phyloP scores from a whole-genome alignment of 176 grass and related monocot genomes.

The Eragrostis nindensis region DNA sequence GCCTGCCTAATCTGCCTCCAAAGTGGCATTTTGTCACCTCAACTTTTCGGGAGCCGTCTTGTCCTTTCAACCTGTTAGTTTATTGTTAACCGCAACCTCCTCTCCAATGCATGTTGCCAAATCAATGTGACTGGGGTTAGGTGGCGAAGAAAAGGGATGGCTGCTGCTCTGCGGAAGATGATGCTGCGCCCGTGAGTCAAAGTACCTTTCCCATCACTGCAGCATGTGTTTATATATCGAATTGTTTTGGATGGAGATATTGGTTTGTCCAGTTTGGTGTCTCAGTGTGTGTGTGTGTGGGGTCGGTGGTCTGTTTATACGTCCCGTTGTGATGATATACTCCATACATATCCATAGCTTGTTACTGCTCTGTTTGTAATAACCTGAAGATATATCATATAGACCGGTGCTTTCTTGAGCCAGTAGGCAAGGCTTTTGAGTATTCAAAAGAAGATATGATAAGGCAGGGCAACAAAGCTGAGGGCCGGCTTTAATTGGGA shows the following conservation, averaged over 20 bases:
- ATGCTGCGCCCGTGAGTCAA: background rate
- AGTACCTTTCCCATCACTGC: slow-evolving; percentile 20
- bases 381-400: background rate
- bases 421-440: background rate
- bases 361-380: too few species aligned
- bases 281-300: too few species aligned
- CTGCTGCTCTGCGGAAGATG: too few species aligned
- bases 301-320: background rate
- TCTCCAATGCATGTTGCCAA: background rate
- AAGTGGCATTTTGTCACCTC: background rate
- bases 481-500: background rate
- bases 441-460: background rate
- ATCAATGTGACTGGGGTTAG: background rate
- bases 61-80: background rate
- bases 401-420: background rate
- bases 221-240: too few species aligned
- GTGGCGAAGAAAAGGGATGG: slow-evolving; percentile 8
- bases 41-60: slow-evolving; percentile 2
- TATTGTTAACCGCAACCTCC: background rate
- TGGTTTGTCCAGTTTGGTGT: background rate
- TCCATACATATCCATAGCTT: background rate
- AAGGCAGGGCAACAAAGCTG: background rate
- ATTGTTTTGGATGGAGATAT: background rate
- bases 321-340: background rate
- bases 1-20: background rate